A percentile compares a stretch with the other conserved stretches of the same genome.
These are phyloP conservation scores for Clarireedia homoeocarpa DNA, from an alignment of 2,329 filamentous ascomycete genomes.

Conservation along the genomic window DNA sequence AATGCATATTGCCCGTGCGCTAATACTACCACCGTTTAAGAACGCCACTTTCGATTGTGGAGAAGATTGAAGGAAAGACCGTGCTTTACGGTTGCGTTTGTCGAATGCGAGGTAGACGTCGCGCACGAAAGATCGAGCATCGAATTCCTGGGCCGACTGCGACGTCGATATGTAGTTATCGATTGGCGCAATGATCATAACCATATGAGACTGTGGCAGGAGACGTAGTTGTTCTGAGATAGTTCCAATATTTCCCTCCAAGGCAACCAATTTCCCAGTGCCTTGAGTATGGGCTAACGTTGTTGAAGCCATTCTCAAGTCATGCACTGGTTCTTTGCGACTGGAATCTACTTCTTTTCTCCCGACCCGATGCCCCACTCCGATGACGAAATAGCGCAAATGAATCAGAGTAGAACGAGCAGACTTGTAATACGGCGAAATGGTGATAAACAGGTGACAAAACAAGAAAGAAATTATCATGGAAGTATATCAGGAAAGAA, in stretches of 20 bases:
- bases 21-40: conserved; percentile 49
- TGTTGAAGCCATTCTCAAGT: conserved; percentile 8
- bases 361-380: too few species aligned
- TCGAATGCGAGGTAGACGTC: conserved; percentile 43
- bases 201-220: conserved; percentile 49
- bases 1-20: conserved; percentile 48
- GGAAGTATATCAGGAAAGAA: too few species aligned
- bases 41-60: conserved; percentile 46
- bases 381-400: too few species aligned
- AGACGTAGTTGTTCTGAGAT: conserved; percentile 53
- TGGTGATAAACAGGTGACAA: too few species aligned
- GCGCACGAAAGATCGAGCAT: conserved; percentile 37
- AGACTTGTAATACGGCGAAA: too few species aligned
- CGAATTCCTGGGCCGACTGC: conserved; percentile 30
- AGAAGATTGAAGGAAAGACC: conserved; percentile 42
- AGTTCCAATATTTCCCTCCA: conserved; percentile 48
- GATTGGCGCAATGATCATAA: conserved; percentile 44
- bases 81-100: conserved; percentile 41
- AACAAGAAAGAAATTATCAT: too few species aligned
- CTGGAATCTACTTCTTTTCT: neutral
- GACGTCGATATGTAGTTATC: conserved; percentile 14
- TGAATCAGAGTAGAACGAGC: too few species aligned
- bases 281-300: neutral
- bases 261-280: conserved; percentile 46
- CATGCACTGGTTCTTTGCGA: neutral